Evolutionary conservation across 2,329 filamentous ascomycete genomes (phyloP), one percentile per base, ranked within the genome.

Genomic region (Sphaerulina vaccinii): DNA sequence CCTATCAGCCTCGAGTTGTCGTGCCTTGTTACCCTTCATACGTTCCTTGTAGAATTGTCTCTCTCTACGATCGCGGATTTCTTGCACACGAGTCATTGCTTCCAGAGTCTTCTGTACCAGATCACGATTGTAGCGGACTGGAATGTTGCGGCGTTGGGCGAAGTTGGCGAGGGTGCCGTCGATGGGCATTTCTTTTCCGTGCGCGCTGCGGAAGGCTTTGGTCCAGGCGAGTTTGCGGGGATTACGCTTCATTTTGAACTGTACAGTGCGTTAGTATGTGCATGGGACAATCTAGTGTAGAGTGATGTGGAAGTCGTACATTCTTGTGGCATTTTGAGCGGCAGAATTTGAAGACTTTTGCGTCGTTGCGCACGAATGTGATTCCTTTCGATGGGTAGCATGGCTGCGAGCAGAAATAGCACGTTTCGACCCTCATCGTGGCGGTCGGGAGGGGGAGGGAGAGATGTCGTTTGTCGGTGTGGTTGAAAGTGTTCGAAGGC

Each of bases 241-340:
- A 76, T 97, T 96, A 62, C 93, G 86, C 87, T 96, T 96, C 89
- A 95, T 95, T 76, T 95, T 93, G 83, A 95, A 95, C 79, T 84
- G 60, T 43, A 37, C 24, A 10, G 19, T 40, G 4, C 13, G 7
- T 15, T n/a, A 21, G 13, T 35, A 22, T 38, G 56, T 62, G 35
- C n/a, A n/a, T n/a, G n/a, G n/a, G n/a, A n/a, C n/a, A n/a, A 57
- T 18, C 18, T 24, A 23, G 13, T n/a, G 42, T 19, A 11, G 16
- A 21, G 9, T 27, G 15, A 19, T 27, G 24, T 5, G 21, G 19
- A 35, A 1, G 22, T 10, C 65, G 32, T 58, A 70, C 68, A 67
- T 77, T 77, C 63, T 84, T 85, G 73, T 86, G 84, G 72, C 81
- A 84, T 77, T 84, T 84, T 41, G 75, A 79, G 43, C 83, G 79